Evolutionary conservation across 257 asterid species (phyloP), one percentile per base, ranked within the genome.

Genomic region (Solanum sejunctum): DNA sequence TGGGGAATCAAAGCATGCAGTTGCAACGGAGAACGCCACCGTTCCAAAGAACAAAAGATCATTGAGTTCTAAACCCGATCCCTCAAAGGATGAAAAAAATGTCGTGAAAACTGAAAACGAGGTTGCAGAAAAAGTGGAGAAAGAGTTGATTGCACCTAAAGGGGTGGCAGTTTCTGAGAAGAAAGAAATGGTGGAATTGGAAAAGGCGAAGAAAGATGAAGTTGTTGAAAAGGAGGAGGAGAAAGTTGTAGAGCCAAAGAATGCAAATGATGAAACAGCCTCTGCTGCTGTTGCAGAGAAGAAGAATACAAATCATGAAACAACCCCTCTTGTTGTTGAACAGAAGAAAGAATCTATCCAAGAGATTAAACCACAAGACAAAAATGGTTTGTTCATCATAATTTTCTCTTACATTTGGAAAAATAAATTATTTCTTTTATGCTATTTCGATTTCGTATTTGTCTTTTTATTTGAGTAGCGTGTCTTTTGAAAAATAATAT

Each of bases 1-100:
- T 85, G 98, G 98, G 49, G 91, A 93, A 92, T 95, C 98, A 36
- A 95, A 95, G 87, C 99, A 93, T n/a, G 97, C 97, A 12, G 89
- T 95, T 75, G 91, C 93, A 63, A 92, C 97, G 20, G 92, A 84
- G 23, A 87, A 89, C 80, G 87, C 93, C 41, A 86, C 86, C 86
- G 90, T 90, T 86, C 88, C 85, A 92, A 83, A 84, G 85, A 93
- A 88, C 91, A 90, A 89, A 83, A 88, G 88, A 84, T 87, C 92
- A 52, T 67, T 58, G 54, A 66, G 80, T 83, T 83, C 81, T 51
- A 83, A 75, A 83, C 54, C 85, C 2, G 51, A 78, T 73, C 84
- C 93, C 64, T 85, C 82, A 57, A 86, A 84, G 81, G 84, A n/a
- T 81, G 85, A 8, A 20, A 6, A 70, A 75, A 86, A 75, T 21